Base-by-base conservation (phyloP, 106 monocot genomes). In the Allium fistulosum region DNA sequence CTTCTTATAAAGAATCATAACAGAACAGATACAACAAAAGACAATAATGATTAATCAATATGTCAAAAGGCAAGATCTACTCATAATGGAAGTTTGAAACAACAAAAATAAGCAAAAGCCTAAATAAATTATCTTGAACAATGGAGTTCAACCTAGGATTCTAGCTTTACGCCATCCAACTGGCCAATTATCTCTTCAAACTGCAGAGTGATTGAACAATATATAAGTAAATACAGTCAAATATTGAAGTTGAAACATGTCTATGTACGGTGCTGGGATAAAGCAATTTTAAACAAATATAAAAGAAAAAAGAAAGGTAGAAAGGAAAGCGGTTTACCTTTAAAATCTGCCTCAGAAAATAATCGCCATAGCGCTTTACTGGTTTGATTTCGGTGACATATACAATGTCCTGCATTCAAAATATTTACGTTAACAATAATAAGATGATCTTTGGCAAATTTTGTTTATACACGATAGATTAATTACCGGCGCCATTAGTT, bases 261-360 rank as follows among this genome's bases (percentile, higher is more conserved):
- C 10, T 37, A n/a, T 48, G 28, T 16, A 48, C 37, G 0, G 37
- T 37, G 37, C 37, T 37, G 37, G 22, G 37, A 37, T 37, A 37
- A 37, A 37, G 5, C 2, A 37, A 37, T 37, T 37, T 2, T 37
- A 37, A 5, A 37, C 37, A 37, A 57, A 46, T 16, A 18, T 37
- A 26, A 13, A 68, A 50, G 1, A n/a, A 13, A 37, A 37, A 58
- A 58, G 2, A 46, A 57, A 16, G 65, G 18, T 16, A 13, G 14
- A 17, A 47, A 50, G 9, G 46, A 11, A 10, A 16, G 50, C 2
- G 57, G 48, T 69, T 18, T 68, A 94, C 94, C 87, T 90, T 94
- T 57, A 94, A 73, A 68, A 81, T 81, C 74, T 94, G 94, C 26
- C 82, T 80, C 75, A 94, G 72, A 74, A 90, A 94, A 57, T 85